A percentile compares a stretch with the other conserved stretches of the same genome.
Conservation (phyloP, 495 filamentous ascomycete species). For the Daldinia bambusicola region DNA sequence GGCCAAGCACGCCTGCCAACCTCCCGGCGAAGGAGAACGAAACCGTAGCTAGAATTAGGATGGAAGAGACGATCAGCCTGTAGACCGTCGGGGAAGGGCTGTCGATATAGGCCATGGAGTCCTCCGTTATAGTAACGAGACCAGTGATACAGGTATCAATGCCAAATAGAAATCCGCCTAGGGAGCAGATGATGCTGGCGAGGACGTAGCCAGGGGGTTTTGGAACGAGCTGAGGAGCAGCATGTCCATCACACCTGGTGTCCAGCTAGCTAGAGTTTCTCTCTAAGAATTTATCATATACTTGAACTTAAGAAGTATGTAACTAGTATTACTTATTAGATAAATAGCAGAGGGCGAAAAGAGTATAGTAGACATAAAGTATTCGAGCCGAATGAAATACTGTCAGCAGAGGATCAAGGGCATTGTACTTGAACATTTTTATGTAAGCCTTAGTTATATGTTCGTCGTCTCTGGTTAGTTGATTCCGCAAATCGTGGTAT, state of each 20-base stretch:
- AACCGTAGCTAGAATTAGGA: constrained; percentile 70
- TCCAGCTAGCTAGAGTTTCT: background rate
- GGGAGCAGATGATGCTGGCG: constrained; percentile 38
- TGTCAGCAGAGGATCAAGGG: background rate
- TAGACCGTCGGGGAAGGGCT: constrained; percentile 65
- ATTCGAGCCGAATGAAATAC: background rate
- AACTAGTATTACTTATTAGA: too few species aligned
- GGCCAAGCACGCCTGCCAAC: background rate
- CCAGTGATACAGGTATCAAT: constrained; percentile 75
- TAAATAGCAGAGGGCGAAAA: background rate
- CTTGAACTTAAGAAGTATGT: background rate
- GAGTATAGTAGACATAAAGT: background rate
- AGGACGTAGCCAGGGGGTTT: constrained; percentile 38
- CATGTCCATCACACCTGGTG: constrained; percentile 4
- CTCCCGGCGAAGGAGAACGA: constrained; percentile 66
- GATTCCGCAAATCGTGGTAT: background rate
- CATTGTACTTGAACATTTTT: background rate
- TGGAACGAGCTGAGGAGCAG: constrained; percentile 1
- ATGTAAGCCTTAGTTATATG: background rate
- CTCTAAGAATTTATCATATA: background rate
- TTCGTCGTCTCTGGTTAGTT: background rate
- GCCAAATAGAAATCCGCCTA: constrained; percentile 47
- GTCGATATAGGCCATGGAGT: constrained; percentile 64
- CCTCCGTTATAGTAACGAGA: constrained; percentile 69
- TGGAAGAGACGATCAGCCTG: constrained; percentile 72